Base-by-base conservation (phyloP, 176 grass and related monocot genomes). In the Ananas comosus region DNA sequence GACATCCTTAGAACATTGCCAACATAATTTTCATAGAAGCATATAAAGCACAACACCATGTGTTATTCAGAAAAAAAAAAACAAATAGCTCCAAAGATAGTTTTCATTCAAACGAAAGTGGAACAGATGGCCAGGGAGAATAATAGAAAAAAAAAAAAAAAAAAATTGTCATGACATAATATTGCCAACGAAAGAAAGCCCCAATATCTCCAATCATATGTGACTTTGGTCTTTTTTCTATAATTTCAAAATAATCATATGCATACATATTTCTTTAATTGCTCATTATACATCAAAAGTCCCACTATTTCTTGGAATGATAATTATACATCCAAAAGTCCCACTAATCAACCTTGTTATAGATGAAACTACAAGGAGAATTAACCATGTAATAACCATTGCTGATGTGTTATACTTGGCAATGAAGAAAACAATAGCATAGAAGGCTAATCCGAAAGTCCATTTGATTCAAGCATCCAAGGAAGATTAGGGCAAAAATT, bases 401-500 rank as follows among this genome's bases (percentile, higher is more conserved):
- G 29, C 4, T 33, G 29, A 33, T 4, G 29, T 33, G 29, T 33
- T 33, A 5, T 33, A 33, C 29, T 33, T 33, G 29, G 29, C 10
- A 16, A 7, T 53, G 9, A 19, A 82, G 8, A 76, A 74, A 7
- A 48, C 65, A 48, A 67, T 12, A 13, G 28, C 25, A 64, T 2
- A 49, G 1, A 58, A 18, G 54, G 14, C 18, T 4, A 58, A 7
- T 58, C 13, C 54, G 9, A 18, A 17, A 57, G 5, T 57, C 3
- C 14, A 58, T 19, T 33, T 13, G 10, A 66, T 66, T 2, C 6
- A 66, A 2, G 23, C 9, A 66, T 2, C 13, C 8, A 4, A 21
- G 17, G 12, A 80, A 68, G 21, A 75, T 79, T 58, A 74, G 11
- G 59, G 78, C 4, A 24, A 24, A 24, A 1, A n/a, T 24, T 24